Base-by-base conservation (phyloP, 2,329 filamentous ascomycete genomes). In the Bipolaris gigantea region DNA sequence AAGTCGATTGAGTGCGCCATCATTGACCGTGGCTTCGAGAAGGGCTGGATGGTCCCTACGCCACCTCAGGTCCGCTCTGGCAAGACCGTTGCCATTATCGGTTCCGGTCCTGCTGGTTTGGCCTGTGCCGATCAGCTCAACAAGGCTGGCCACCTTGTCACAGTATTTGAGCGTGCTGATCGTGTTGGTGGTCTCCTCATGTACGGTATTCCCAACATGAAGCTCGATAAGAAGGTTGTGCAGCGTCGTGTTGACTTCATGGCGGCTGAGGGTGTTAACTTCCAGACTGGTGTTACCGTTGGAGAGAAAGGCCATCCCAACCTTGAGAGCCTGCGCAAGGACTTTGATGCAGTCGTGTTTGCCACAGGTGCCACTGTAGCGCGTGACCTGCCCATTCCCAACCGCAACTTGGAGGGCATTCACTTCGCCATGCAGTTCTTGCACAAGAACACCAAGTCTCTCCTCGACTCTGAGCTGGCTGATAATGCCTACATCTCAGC, bases 161-260 rank as follows among this genome's bases (percentile, higher is more conserved):
- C 91, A 11, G 85, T 97, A 16, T 97, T 94, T 71, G 93, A 97
- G 82, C 90, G 93, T 61, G 86, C 92, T 56, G 93, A 97, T 73
- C 90, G 93, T 62, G 80, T 89, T 53, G 93, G 93, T 77, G 93
- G 93, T 75, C 82, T 97, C 50, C 85, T 97, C 69, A 97, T 97
- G 93, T 97, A 97, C 73, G 93, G 93, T 64, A 97, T 97, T 64
- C 93, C 93, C 63, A 97, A 97, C 82, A 97, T 97, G 93, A 97
- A 97, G 82, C 89, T 97, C 38, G 93, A 97, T 80, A 97, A 97
- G 84, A 91, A 91, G 72, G 87, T 97, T 60, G 93, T 97, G 56
- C 93, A 97, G 82, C 89, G 93, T 48, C 89, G 93, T 75, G 92
- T 94, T 44, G 90, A 97, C 76, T 92, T 97, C 77, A 93, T 97